Base-by-base conservation (phyloP, 352 stramenopile species). In the Phytophthora crassamura region DNA sequence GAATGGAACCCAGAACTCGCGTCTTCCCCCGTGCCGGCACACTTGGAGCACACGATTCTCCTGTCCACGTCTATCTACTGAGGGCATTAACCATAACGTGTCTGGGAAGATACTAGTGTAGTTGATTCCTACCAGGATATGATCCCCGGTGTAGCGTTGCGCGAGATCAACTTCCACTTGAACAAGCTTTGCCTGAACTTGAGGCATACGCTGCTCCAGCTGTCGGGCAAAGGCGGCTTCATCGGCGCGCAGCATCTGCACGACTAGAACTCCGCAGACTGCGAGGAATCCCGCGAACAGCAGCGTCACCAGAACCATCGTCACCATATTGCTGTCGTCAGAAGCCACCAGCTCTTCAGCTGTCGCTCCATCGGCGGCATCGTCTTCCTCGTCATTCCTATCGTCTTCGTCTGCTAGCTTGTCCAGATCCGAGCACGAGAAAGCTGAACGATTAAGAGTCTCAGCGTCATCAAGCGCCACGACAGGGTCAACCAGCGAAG, bases 21-120 rank as follows among this genome's bases (percentile, higher is more conserved):
- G 33, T 84, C 73, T 25, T 78, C 45, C 22, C 76, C 76, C 25
- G 73, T 68, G 41, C 73, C 76, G 16, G 51, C 71, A 39, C 76
- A 85, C 20, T 78, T 67, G n/a, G 62, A 49, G n/a, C 74, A 82
- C n/a, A 80, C 64, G 25, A 78, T 39, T 49, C 62, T 69, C 5
- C 70, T 57, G 34, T 36, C 28, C 35, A 60, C 49, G 18, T 59
- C 33, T 12, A 77, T 53, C 53, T 69, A 43, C 16, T 4, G 50
- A 5, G 59, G 3, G 10, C 47, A 55, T 9, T 42, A 11, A 12
- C 15, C 14, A 30, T n/a, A 14, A 11, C 32, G 15, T 18, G 18
- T 22, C 10, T n/a, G 32, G 18, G 30, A 55, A 18, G 10, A 16
- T 15, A 32, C 5, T 42, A 12, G 8, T 20, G 16, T 10, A 33